Base-by-base conservation (phyloP, 139 green algal genomes). In the Ostreobium quekettii region DNA sequence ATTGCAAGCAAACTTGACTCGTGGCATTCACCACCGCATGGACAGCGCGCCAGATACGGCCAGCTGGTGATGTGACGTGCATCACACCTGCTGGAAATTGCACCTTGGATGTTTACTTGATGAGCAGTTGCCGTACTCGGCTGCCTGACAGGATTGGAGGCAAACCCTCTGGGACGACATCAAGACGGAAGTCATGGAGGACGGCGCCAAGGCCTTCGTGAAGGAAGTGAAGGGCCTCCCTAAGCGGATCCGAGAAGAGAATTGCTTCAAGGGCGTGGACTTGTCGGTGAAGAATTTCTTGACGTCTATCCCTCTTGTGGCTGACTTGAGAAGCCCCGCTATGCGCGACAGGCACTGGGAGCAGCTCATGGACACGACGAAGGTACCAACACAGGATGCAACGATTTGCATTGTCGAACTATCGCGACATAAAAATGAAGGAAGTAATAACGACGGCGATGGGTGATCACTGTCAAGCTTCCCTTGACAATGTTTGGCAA, bases 311-410 rank as follows among this genome's bases (percentile, higher is more conserved):
- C 86, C 86, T 29, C 85, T 93, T 57, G 82, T 90, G 26, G 85
- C 80, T 3, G 86, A 93, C 74, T 74, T 93, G 70, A 81, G 84
- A 73, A 84, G 72, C 36, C 83, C 83, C 61, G 83, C 82, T 37
- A 90, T 93, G 84, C 76, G 85, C 30, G 78, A 86, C 26, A 71
- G 86, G 15, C 86, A 93, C 76, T 93, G 86, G 86, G 60, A 86
- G 72, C 78, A 86, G 70, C 85, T 93, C 30, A 92, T 90, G 85
- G 74, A 82, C 11, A 79, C 83, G 49, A 95, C 88, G 35, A 81
- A 81, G 71, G 78, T 80, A 36, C n/a, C 69, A 2, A 48, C 71
- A 28, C 24, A 46, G 31, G 67, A 74, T 47, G 48, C 42, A 26
- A 26, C 8, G 30, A 35, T 73, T 24, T 26, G 31, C 4, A n/a